Conservation (phyloP, 495 filamentous ascomycete genomes). For the Penicillium verhagenii region DNA sequence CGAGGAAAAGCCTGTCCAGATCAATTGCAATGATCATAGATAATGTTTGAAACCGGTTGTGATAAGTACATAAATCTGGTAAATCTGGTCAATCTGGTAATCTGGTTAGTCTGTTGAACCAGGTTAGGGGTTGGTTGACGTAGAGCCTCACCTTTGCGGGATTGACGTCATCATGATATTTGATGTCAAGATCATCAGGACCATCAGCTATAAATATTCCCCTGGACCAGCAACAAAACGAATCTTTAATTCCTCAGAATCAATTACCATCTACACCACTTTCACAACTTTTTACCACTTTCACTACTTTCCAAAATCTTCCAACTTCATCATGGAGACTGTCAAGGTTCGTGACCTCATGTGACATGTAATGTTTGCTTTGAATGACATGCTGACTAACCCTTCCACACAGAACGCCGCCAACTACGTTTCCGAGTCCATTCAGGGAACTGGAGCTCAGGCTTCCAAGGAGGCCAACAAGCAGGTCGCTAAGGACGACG, state of each 20-base stretch:
- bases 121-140: too few relatives aligned
- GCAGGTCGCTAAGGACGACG: conserved; percentile 9
- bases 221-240: not conserved
- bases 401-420: conserved; percentile 13
- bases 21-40: too few relatives aligned
- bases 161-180: too few relatives aligned
- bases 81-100: too few relatives aligned
- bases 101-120: too few relatives aligned
- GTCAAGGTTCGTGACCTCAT: not conserved
- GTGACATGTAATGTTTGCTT: not conserved
- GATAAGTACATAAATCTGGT: too few relatives aligned
- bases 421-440: conserved; percentile 13
- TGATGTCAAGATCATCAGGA: too few relatives aligned
- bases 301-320: not conserved
- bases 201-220: too few relatives aligned
- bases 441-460: conserved; percentile 12
- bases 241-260: too few relatives aligned
- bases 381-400: not conserved
- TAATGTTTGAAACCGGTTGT: too few relatives aligned
- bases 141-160: too few relatives aligned
- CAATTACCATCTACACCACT: not conserved
- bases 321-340: not conserved
- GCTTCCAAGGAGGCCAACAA: conserved; percentile 10
- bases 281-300: not conserved
- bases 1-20: too few relatives aligned